A percentile compares a stretch with the other conserved stretches of the same genome.
Evolutionary conservation across 176 grass and related monocot species (phyloP).

Genomic region (Cenchrus purpureus): DNA sequence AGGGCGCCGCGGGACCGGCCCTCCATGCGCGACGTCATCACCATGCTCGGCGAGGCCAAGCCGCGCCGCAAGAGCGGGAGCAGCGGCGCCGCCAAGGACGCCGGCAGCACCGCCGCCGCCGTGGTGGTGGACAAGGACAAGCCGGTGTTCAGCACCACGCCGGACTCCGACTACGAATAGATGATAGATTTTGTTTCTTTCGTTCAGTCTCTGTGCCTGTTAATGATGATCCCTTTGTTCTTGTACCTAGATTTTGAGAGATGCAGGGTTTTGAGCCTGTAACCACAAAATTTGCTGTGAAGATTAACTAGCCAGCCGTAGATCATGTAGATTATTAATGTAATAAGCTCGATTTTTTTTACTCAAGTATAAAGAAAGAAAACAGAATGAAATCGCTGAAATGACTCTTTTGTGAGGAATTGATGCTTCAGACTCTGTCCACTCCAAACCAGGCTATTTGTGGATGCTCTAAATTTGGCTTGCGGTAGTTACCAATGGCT

Average conservation of each 20-base stretch:
- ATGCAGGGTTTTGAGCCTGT: conserved; percentile 35
- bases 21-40: conserved; percentile 88
- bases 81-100: background rate
- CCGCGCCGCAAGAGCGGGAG: conserved; percentile 87
- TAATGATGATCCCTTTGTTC: conserved; percentile 21
- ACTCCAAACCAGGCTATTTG: background rate
- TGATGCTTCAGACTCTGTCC: background rate
- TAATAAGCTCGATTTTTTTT: conserved; percentile 10
- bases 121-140: conserved; percentile 72
- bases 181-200: too few species aligned
- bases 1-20: conserved; percentile 77
- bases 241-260: conserved; percentile 49
- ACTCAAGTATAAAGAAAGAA: background rate
- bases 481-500: background rate
- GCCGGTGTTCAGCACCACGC: conserved; percentile 80
- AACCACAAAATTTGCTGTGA: background rate
- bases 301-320: conserved; percentile 40
- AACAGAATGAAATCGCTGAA: background rate
- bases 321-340: conserved; percentile 40
- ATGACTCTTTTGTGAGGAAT: background rate
- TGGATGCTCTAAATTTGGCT: background rate
- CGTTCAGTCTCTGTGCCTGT: background rate
- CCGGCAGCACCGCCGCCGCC: background rate
- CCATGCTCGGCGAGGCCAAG: conserved; percentile 93
- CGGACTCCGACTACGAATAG: conserved; percentile 51